phyloP scores from a whole-genome alignment of 2,329 filamentous ascomycete genomes.

The Fusarium chaquense region DNA sequence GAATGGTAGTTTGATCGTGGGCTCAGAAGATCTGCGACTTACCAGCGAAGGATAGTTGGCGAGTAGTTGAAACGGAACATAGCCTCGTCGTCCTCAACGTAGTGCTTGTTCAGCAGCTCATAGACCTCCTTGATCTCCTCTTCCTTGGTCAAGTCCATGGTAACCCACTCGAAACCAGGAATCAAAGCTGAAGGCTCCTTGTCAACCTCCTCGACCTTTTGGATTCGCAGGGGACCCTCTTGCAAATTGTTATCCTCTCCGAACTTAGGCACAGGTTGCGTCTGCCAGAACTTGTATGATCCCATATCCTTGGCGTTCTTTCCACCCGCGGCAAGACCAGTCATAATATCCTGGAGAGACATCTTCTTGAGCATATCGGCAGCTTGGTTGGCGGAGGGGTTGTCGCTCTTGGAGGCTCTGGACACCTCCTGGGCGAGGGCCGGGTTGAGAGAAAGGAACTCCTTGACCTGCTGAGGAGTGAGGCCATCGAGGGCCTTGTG shows the following conservation, averaged over 20 bases:
- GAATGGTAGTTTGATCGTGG: not conserved
- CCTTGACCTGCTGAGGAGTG: slow-evolving; percentile 68
- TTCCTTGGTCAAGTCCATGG: slow-evolving; percentile 84
- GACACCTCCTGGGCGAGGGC: slow-evolving; percentile 72
- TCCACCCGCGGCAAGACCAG: slow-evolving; percentile 78
- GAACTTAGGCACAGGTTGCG: slow-evolving; percentile 93
- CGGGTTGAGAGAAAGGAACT: slow-evolving; percentile 80
- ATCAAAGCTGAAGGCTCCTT: slow-evolving; percentile 81
- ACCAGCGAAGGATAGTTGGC: slow-evolving; percentile 88
- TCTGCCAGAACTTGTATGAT: slow-evolving; percentile 98
- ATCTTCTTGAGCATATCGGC: slow-evolving; percentile 70
- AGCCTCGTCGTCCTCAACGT: slow-evolving; percentile 96
- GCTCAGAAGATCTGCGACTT: slow-evolving; percentile 46
- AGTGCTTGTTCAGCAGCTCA: slow-evolving; percentile 90
- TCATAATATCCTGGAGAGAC: slow-evolving; percentile 78
- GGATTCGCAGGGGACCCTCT: slow-evolving; percentile 87
- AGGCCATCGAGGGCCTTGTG: slow-evolving; percentile 67
- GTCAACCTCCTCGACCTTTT: slow-evolving; percentile 81
- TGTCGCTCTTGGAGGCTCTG: slow-evolving; percentile 52
- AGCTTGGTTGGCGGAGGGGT: slow-evolving; percentile 57
- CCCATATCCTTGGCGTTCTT: slow-evolving; percentile 98
- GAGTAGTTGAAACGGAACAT: slow-evolving; percentile 99
- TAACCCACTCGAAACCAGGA: slow-evolving; percentile 93
- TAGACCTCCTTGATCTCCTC: slow-evolving; percentile 89
- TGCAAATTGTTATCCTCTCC: slow-evolving; percentile 68